Evolutionary conservation across 495 filamentous ascomycete genomes (phyloP).

Genomic region (Aspergillus sparsus): DNA sequence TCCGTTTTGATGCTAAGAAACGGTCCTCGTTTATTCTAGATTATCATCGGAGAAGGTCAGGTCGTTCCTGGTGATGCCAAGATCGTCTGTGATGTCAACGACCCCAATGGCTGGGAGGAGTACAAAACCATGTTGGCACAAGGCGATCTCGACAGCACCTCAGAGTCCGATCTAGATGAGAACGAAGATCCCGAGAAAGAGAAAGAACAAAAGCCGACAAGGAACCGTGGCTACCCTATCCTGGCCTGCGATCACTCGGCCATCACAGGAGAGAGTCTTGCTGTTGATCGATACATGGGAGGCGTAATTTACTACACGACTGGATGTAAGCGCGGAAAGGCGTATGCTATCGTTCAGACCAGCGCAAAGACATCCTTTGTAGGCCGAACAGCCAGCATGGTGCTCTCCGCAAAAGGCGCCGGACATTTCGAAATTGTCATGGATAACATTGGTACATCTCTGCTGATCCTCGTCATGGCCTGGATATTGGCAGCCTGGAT

Average conservation of each 20-base stretch:
- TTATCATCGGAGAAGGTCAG: conserved; percentile 69
- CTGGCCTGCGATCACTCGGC: conserved; percentile 71
- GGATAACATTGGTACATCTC: conserved; percentile 71
- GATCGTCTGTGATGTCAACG: conserved; percentile 70
- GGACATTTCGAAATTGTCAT: conserved; percentile 79
- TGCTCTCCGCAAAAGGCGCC: conserved; percentile 64
- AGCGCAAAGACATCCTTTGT: conserved; percentile 69
- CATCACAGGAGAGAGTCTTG: conserved; percentile 72
- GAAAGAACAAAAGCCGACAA: conserved; percentile 19
- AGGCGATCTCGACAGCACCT: conserved; percentile 57
- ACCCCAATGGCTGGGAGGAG: conserved; percentile 65
- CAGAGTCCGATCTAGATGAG: conserved; percentile 52
- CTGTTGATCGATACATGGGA: conserved; percentile 73
- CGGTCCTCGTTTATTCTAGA: conserved; percentile 34
- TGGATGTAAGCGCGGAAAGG: conserved; percentile 72
- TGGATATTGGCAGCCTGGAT: conserved; percentile 71
- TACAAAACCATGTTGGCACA: conserved; percentile 56
- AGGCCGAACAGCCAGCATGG: conserved; percentile 67
- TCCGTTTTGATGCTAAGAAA: conserved; percentile 19
- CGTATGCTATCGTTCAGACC: conserved; percentile 62
- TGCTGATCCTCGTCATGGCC: conserved; percentile 67
- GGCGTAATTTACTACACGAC: conserved; percentile 70
- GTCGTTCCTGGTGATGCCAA: conserved; percentile 71
- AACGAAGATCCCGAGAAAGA: conserved; percentile 24
- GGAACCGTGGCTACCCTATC: conserved; percentile 54